Conservation (phyloP, 768 basidiomycete genomes). For the Phylloporus sp. region DNA sequence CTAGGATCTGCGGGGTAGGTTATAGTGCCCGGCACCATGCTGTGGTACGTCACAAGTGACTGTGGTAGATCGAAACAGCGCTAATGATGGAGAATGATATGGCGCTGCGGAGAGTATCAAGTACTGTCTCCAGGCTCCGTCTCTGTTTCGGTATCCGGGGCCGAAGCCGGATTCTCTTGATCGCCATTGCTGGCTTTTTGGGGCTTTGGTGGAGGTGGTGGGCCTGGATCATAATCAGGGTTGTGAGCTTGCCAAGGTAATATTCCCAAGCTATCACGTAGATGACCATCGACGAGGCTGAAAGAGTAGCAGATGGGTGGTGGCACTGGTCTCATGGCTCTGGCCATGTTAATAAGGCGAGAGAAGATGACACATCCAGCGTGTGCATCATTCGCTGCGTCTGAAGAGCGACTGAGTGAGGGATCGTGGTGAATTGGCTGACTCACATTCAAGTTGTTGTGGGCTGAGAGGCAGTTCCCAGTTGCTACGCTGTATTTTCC, state of each 20-base stretch:
- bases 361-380: conserved; percentile 55
- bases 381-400: conserved; percentile 72
- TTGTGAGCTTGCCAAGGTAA: conserved; percentile 54
- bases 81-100: not conserved
- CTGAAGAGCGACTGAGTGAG: conserved; percentile 31
- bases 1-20: not conserved
- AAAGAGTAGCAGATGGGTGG: conserved; percentile 52
- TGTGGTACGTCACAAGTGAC: not conserved
- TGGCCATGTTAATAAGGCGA: conserved; percentile 43
- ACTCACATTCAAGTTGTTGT: conserved; percentile 60
- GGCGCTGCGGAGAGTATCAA: not conserved
- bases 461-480: conserved; percentile 55
- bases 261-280: conserved; percentile 37
- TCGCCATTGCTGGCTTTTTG: conserved; percentile 16
- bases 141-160: not conserved
- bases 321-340: conserved; percentile 31
- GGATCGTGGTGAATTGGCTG: not conserved
- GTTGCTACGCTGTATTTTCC: conserved; percentile 58
- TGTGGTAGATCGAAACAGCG: not conserved
- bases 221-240: conserved; percentile 70
- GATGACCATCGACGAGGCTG: conserved; percentile 43
- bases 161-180: not conserved
- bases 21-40: not conserved
- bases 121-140: not conserved
- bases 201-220: conserved; percentile 42